Percentiles rank a stretch among this genome's conserved stretches.
Conservation (phyloP, 192 early-diverging fungal genomes). For the Coemansia sp. region DNA sequence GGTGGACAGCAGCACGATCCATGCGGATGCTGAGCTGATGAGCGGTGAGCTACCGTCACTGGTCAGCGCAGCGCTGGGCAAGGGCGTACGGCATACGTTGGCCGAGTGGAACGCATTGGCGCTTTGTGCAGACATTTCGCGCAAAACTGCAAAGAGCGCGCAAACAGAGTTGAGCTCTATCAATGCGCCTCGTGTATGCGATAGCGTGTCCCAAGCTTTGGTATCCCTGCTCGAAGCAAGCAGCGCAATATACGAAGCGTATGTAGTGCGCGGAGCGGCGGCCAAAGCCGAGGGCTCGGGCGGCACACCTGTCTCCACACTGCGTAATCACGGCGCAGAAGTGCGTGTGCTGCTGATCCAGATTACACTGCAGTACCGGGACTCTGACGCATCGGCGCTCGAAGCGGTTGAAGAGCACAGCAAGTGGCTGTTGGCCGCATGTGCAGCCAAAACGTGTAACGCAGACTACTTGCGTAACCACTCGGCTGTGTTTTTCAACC, state of each 20-base stretch:
- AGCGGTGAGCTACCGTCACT: background rate
- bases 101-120: conserved; percentile 44
- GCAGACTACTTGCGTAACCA: conserved; percentile 42
- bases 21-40: background rate
- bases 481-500: conserved; percentile 48
- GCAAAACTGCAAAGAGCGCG: conserved; percentile 17
- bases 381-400: conserved; percentile 1
- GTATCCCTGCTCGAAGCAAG: conserved; percentile 18
- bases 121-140: conserved; percentile 32
- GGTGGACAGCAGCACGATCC: background rate
- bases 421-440: conserved; percentile 21
- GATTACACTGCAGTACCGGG: conserved; percentile 22
- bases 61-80: conserved; percentile 7
- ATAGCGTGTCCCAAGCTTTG: conserved; percentile 7
- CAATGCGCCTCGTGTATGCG: no score
- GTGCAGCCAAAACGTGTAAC: conserved; percentile 17
- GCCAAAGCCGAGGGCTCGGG: conserved; percentile 34
- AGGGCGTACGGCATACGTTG: conserved; percentile 25
- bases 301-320: conserved; percentile 11
- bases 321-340: conserved; percentile 30
- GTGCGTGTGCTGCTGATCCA: conserved; percentile 29
- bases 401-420: background rate
- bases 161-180: conserved; percentile 13
- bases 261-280: conserved; percentile 37
- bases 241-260: conserved; percentile 29